Base-by-base conservation (phyloP, 2,329 filamentous ascomycete genomes). In the Emmonsiellopsis sp. region DNA sequence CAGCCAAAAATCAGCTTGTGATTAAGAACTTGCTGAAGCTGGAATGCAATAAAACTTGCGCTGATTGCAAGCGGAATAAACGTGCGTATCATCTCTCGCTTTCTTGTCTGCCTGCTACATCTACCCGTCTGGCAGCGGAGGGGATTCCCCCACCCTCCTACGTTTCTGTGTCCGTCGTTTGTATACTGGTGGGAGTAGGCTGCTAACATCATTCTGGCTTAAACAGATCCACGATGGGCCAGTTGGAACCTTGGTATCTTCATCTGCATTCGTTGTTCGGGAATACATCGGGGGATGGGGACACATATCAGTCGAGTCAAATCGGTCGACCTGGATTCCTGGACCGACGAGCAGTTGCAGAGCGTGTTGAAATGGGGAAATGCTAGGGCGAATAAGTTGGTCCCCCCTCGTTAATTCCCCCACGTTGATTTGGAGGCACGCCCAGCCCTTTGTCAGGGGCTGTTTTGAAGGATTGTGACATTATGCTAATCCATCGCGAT, bases 231-330 rank as follows among this genome's bases (percentile, higher is more conserved):
- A 56, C 83, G 93, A 86, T 98, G 93, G 93, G 93, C 93, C 34
- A 96, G 90, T 68, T 98, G 93, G 93, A 98, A 98, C 70, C 75
- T 98, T 52, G 93, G 93, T 63, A 84, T 98, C 66, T 98, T 98
- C 69, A 78, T 98, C 66, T 98, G 93, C 77, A 98, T 98, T 69
- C 86, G 91, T 68, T 98, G 93, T 74, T 98, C 93, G 14, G 94
- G 94, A 66, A 95, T 98, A 67, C 93, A 98, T 74, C 88, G 93
- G 67, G 90, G 92, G 61, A 97, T 98, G 91, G 93, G 93, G 65
- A 97, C 92, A 57, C 93, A 98, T 74, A 96, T 98, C 70, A 96
- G 90, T 72, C 82, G 88, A 71, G 93, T 98, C 70, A 98, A 98
- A 72, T 96, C 91, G 1, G 93, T 98, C 61, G 93, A 98, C 71